Evolutionary conservation across 2,329 filamentous ascomycete species (phyloP), one percentile per base, ranked within the genome.

Genomic region (Ascochyta koolunga): DNA sequence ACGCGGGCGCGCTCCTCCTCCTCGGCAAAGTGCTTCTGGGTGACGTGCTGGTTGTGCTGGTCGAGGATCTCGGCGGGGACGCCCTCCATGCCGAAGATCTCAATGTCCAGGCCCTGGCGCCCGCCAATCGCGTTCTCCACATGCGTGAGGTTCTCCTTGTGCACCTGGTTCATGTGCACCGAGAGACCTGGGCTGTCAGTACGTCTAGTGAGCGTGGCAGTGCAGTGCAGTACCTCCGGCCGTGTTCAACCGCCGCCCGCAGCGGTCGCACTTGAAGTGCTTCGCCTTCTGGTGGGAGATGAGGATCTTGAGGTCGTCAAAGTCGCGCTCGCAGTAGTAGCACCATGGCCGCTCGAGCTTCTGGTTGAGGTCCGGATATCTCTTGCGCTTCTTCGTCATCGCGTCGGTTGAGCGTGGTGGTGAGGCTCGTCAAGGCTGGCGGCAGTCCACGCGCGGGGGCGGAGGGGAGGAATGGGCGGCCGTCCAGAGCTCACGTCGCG

Each of bases 271-370:
- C 77, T 96, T 97, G 83, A 96, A 98, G 77, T 99, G 95, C 78
- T 98, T 98, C n/a, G 93, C 93, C 75, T 97, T 98, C 72, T 98
- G 95, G 76, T 99, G 95, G 53, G 90, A 93, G 66, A 96, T 96
- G 61, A 99, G 86, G 65, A 98, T 92, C 81, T 96, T 97, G 40
- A 96, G 77, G 75, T 99, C 95, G 76, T 98, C 93, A 74, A 98
- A 99, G 78, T 98, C 93, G 79, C 93, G 90, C 78, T 99, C 95
- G 88, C 95, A 99, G 81, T 99, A 99, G 79, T 96, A 99, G 80
- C 95, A 99, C 93, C 93, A 98, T 43, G 93, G 89, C 53, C 93
- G 89, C 64, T 82, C 80, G 59, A 99, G 85, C 65, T 96, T 82
- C 78, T 98, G 92, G 79, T 98, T 90, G 65, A 97, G 82, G 68